These are phyloP conservation scores for Kwoniella bestiolae DNA, from an alignment of 768 basidiomycete genomes.

Conservation along the genomic window DNA sequence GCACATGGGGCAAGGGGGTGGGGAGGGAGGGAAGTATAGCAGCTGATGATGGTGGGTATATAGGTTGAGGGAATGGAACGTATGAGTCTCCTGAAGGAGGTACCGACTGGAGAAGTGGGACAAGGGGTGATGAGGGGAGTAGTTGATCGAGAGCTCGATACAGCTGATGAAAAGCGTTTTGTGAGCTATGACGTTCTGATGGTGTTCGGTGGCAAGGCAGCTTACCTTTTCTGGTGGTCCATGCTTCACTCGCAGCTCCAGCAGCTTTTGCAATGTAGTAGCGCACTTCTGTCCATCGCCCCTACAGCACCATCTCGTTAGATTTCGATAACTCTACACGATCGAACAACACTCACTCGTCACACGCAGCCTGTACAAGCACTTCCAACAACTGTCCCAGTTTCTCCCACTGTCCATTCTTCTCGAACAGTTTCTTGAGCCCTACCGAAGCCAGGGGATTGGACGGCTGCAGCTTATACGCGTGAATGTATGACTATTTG, in stretches of 20 bases:
- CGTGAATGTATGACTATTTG: conserved; percentile 73
- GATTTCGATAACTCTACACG: not conserved
- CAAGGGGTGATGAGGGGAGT: conserved; percentile 74
- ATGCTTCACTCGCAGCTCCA: conserved; percentile 67
- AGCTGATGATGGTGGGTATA: conserved; percentile 41
- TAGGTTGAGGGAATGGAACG: conserved; percentile 43
- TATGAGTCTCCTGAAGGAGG: conserved; percentile 65
- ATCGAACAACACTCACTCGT: conserved; percentile 61
- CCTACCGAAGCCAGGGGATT: conserved; percentile 69
- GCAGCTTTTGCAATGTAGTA: conserved; percentile 75
- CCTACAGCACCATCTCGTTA: conserved; percentile 58
- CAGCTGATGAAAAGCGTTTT: conserved; percentile 61
- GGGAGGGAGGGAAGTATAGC: conserved; percentile 71
- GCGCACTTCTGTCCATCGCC: conserved; percentile 78
- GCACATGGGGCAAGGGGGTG: conserved; percentile 61
- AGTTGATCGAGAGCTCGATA: conserved; percentile 69
- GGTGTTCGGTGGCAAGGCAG: not conserved
- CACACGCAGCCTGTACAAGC: conserved; percentile 66
- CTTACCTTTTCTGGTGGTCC: conserved; percentile 68
- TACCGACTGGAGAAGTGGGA: conserved; percentile 67
- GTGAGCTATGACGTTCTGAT: not conserved
- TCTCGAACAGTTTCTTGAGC: conserved; percentile 51
- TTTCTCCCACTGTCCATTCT: conserved; percentile 35
- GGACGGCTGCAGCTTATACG: conserved; percentile 69
- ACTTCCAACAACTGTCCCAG: conserved; percentile 59